Evolutionary conservation across 768 basidiomycete species (phyloP), one percentile per base, ranked within the genome.

Genomic region (Lentinula detonsa): DNA sequence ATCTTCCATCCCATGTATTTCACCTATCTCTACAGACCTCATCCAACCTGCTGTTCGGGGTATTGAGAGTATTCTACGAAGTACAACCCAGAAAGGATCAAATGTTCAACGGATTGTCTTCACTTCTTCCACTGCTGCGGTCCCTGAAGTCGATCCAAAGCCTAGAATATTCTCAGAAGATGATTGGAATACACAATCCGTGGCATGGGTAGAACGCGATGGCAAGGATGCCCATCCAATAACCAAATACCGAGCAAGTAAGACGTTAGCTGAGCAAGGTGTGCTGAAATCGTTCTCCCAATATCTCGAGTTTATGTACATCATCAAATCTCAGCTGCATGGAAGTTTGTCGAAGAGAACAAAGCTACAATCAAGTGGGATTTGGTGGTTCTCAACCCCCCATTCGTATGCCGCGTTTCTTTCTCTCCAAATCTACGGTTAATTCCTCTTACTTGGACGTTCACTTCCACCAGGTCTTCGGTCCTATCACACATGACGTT

Each of bases 241-340:
- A n/a, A 62, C 70, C 18, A 83, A 80, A 64, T 91, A 91, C 68
- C 66, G 76, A 21, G 83, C 85, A 2, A 83, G 82, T 16, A 91
- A 91, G 74, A 78, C 76, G 2, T 73, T 88, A 1, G 85, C 87
- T 0, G 90, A 92, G 71, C 76, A 74, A 71, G 78, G 84, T 81
- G 59, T 6, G 62, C 57, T 28, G 28, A 4, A 9, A 13, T 45
- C 16, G 8, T 28, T 1, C n/a, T 9, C 7, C 10, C 35, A 3
- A 23, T 16, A 13, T 37, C 9, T 28, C 33, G 37, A 31, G 15
- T 2, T 23, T 5, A 23, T 48, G 21, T 8, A 43, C 18, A n/a
- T 35, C 40, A n/a, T 33, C 46, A 33, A 28, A 4, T 7, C 42
- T 43, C 43, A 81, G 79, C 80, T 21, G 76, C 74, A 15, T 79